Conservation (phyloP, 116 monocot genomes). For the Posidonia oceanica region DNA sequence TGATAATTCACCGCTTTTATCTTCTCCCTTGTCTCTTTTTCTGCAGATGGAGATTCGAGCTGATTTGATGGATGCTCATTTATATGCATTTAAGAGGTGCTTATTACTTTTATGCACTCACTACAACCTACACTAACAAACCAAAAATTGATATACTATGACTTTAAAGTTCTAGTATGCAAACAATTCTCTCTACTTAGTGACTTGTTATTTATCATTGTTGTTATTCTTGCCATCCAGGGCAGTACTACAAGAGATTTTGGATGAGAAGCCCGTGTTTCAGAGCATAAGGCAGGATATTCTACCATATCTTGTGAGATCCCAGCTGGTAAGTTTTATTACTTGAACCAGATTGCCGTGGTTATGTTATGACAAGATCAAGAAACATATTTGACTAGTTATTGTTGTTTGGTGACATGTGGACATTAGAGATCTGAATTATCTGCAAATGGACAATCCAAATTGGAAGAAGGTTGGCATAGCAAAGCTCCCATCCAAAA, state of each 20-base stretch:
- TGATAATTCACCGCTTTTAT: not conserved
- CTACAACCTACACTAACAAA: no score
- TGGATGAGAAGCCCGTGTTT: slow-evolving; percentile 61
- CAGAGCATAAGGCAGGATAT: slow-evolving; percentile 87
- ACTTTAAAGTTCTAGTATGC: no score
- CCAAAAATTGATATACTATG: no score
- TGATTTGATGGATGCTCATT: slow-evolving; percentile 99
- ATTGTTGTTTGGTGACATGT: slow-evolving; percentile 32
- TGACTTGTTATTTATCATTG: not conserved
- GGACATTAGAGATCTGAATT: slow-evolving; percentile 60
- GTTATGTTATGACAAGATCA: slow-evolving; percentile 1
- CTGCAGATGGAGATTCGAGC: slow-evolving; percentile 92
- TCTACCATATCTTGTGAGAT: slow-evolving; percentile 84
- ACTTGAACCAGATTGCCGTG: not conserved
- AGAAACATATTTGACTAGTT: not conserved
- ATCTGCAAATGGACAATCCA: slow-evolving; percentile 21
- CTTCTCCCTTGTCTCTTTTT: not conserved
- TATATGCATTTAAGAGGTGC: slow-evolving; percentile 96
- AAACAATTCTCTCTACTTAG: no score
- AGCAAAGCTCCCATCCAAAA: slow-evolving; percentile 25
- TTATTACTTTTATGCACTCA: not conserved
- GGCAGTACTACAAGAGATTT: slow-evolving; percentile 63
- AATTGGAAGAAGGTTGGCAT: slow-evolving; percentile 36
- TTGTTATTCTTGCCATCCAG: slow-evolving; percentile 18
- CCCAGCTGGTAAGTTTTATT: slow-evolving; percentile 57